These are phyloP conservation scores for Plasmopara halstedii DNA, from an alignment of 352 stramenopile species.

Conservation along the genomic window DNA sequence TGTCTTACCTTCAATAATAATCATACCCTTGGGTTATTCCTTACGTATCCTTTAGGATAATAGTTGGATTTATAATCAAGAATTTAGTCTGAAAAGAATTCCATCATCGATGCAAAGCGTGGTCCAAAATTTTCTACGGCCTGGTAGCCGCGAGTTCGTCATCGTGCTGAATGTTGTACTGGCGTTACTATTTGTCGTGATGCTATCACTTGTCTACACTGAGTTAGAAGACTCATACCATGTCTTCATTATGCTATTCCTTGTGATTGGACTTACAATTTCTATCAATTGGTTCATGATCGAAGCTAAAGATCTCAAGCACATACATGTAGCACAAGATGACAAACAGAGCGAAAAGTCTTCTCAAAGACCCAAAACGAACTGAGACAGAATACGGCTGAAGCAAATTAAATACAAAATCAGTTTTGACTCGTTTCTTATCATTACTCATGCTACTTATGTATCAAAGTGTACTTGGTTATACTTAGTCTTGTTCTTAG, in stretches of 20 bases:
- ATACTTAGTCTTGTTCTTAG: neutral
- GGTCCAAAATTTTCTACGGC: slow-evolving; percentile 46
- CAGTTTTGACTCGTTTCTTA: too few species aligned
- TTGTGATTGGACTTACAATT: slow-evolving; percentile 66
- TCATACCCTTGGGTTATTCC: too few species aligned
- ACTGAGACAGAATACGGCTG: too few species aligned
- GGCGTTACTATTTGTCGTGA: slow-evolving; percentile 58
- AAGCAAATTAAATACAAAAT: too few species aligned
- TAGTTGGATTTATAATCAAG: too few species aligned
- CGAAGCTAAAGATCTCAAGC: slow-evolving; percentile 58
- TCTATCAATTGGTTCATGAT: slow-evolving; percentile 87
- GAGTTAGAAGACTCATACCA: slow-evolving; percentile 78
- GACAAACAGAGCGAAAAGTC: slow-evolving; percentile 8
- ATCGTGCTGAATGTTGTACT: slow-evolving; percentile 64
- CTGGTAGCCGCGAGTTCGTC: slow-evolving; percentile 73
- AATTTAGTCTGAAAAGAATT: neutral
- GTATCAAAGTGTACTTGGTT: too few species aligned
- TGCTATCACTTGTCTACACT: slow-evolving; percentile 68
- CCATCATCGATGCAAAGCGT: slow-evolving; percentile 5
- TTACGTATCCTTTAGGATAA: too few species aligned
- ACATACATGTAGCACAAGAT: neutral
- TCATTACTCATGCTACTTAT: too few species aligned
- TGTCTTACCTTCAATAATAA: too few species aligned
- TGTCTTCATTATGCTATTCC: slow-evolving; percentile 79
- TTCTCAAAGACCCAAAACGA: slow-evolving; percentile 38